Base-by-base conservation (phyloP, 768 basidiomycete species). In the Cystobasidium ongulense region DNA sequence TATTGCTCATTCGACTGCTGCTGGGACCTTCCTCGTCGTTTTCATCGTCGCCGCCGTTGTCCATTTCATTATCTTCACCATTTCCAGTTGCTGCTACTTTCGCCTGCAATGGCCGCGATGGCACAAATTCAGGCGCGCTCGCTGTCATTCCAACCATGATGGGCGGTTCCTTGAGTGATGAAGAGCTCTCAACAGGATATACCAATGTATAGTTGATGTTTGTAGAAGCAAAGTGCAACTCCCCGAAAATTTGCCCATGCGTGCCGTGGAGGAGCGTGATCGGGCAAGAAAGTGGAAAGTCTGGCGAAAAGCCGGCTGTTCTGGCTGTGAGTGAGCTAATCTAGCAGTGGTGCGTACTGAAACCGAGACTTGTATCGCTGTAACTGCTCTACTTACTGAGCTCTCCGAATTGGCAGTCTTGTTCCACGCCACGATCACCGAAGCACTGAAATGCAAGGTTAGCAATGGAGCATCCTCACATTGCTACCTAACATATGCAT, bases 71-170 rank as follows among this genome's bases (percentile, higher is more conserved):
- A 31, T 31, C 57, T 11, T 13, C 29, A 8, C 2, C 63, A 64
- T 64, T 41, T 46, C 21, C 63, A 36, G 18, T 63, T 39, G 33
- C 33, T 8, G 36, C 43, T 27, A 46, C 65, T 36, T 61, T 54
- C 1, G 29, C 25, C 25, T 29, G 25, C 25, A 46, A 23, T 7
- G 41, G 66, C 46, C 29, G 39, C 29, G 43, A 46, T 68, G 66
- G 41, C 38, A 46, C 43, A n/a, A 68, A 68, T 27, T 35, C 33
- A 31, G 63, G 33, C 25, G 63, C 63, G 13, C 31, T 38, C 17
- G 63, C 63, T 15, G 25, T 38, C 63, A 64, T 64, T 35, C 33
- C 57, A 27, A 59, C 57, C 57, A 59, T 59, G n/a, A 29, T 29
- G 25, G 57, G 23, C 11, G 18, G 57, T 46, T 46, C 43, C 13